Evolutionary conservation across 805 yeast genomes (phyloP).

Genomic region (Kazachstania africana): DNA sequence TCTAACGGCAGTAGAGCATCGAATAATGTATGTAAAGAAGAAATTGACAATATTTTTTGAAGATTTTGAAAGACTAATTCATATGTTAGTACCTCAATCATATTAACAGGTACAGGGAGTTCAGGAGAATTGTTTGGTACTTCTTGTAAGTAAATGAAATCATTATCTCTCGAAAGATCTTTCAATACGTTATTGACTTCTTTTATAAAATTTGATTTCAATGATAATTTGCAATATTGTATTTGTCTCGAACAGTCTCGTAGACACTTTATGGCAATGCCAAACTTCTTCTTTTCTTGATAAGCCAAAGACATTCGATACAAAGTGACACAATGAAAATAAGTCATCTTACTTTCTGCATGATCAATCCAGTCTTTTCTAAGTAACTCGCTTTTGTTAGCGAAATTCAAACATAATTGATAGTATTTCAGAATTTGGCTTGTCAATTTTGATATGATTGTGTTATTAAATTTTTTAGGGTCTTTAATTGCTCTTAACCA

Average conservation of each 20-base stretch:
- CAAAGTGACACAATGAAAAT: slow-evolving; percentile 62
- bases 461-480: slow-evolving; percentile 35
- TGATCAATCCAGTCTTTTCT: slow-evolving; percentile 56
- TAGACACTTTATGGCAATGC: slow-evolving; percentile 43
- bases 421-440: slow-evolving; percentile 52
- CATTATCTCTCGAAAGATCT: slow-evolving; percentile 67
- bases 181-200: slow-evolving; percentile 35
- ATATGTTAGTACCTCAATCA: slow-evolving; percentile 41
- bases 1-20: slow-evolving; percentile 53
- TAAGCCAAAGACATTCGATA: slow-evolving; percentile 44
- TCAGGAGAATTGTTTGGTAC: slow-evolving; percentile 43
- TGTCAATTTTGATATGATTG: slow-evolving; percentile 53
- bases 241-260: not conserved
- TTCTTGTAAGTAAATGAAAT: slow-evolving; percentile 57
- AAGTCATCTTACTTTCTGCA: slow-evolving; percentile 43
- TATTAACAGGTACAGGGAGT: slow-evolving; percentile 35
- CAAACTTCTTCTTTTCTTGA: slow-evolving; percentile 35
- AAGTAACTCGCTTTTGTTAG: slow-evolving; percentile 38
- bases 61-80: slow-evolving; percentile 24
- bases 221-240: slow-evolving; percentile 17
- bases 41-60: slow-evolving; percentile 3
- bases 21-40: slow-evolving; percentile 32
- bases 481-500: slow-evolving; percentile 55
- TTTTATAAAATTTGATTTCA: slow-evolving; percentile 30
- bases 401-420: slow-evolving; percentile 30